Conservation (phyloP, 2,329 filamentous ascomycete genomes). For the Parafenestella ontariensis region DNA sequence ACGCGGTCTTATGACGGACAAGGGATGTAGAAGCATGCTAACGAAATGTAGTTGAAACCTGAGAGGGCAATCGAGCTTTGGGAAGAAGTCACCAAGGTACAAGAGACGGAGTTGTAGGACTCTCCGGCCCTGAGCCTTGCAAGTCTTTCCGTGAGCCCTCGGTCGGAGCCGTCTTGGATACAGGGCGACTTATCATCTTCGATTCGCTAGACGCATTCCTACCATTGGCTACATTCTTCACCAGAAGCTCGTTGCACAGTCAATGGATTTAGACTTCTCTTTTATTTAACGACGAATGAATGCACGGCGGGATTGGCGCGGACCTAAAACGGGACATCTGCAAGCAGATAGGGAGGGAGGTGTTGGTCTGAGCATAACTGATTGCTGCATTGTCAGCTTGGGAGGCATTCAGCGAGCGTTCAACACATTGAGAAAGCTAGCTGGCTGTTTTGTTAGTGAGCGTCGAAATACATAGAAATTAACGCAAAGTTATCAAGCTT, state of each 20-base stretch:
- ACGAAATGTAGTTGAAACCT: slow-evolving; percentile 24
- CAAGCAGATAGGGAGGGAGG: background rate
- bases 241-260: background rate
- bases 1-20: slow-evolving; percentile 25
- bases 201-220: background rate
- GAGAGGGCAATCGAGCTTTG: slow-evolving; percentile 34
- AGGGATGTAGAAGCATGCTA: slow-evolving; percentile 2
- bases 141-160: background rate
- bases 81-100: slow-evolving; percentile 30
- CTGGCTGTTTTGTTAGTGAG: background rate
- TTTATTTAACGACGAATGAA: slow-evolving; percentile 9
- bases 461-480: background rate
- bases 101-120: slow-evolving; percentile 33
- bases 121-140: slow-evolving; percentile 9
- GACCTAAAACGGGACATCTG: background rate
- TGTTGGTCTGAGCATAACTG: background rate
- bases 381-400: background rate
- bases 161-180: slow-evolving; percentile 2
- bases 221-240: background rate
- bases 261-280: slow-evolving; percentile 2
- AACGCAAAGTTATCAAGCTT: too few relatives aligned
- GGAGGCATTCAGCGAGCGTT: background rate
- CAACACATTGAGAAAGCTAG: background rate
- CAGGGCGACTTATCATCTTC: background rate
- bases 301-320: background rate